phyloP scores from a whole-genome alignment of 768 basidiomycete species.

The Sarcomyxa edulis region DNA sequence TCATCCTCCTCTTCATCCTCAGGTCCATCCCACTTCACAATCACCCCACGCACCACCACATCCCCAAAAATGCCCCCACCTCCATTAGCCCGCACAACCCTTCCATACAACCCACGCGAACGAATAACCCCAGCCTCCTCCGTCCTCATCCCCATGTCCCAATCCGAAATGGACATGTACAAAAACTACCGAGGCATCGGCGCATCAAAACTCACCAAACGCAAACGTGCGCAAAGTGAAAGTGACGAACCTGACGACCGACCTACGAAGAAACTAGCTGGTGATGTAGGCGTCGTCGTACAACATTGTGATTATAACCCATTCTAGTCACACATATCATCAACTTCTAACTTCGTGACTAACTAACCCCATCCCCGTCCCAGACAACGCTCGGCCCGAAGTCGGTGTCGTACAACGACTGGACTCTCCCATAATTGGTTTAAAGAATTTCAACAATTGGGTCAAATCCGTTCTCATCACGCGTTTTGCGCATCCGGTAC shows the following conservation, averaged over 20 bases:
- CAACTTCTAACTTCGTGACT: not conserved
- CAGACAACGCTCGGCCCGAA: constrained; percentile 92
- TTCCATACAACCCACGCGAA: constrained; percentile 62
- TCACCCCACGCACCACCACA: constrained; percentile 19
- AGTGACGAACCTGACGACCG: constrained; percentile 30
- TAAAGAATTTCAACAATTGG: constrained; percentile 99
- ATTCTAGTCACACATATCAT: constrained; percentile 3
- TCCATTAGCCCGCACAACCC: constrained; percentile 24
- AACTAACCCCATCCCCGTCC: constrained; percentile 1
- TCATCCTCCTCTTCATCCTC: constrained; percentile 26
- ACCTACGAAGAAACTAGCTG: constrained; percentile 46
- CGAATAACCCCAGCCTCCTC: constrained; percentile 57
- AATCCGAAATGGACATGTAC: constrained; percentile 55
- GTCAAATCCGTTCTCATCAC: constrained; percentile 96
- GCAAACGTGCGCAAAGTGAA: constrained; percentile 38
- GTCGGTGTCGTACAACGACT: constrained; percentile 80
- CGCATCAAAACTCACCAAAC: constrained; percentile 45
- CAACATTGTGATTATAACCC: constrained; percentile 63
- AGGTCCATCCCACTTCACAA: constrained; percentile 32
- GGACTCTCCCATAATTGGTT: constrained; percentile 91
- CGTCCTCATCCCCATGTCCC: constrained; percentile 61
- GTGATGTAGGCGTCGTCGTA: constrained; percentile 72
- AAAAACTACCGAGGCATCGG: constrained; percentile 54
- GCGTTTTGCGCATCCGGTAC: constrained; percentile 74
- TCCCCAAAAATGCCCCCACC: constrained; percentile 26